Evolutionary conservation across 352 stramenopile species (phyloP).

Genomic region (Pythium rhizo-oryzae): DNA sequence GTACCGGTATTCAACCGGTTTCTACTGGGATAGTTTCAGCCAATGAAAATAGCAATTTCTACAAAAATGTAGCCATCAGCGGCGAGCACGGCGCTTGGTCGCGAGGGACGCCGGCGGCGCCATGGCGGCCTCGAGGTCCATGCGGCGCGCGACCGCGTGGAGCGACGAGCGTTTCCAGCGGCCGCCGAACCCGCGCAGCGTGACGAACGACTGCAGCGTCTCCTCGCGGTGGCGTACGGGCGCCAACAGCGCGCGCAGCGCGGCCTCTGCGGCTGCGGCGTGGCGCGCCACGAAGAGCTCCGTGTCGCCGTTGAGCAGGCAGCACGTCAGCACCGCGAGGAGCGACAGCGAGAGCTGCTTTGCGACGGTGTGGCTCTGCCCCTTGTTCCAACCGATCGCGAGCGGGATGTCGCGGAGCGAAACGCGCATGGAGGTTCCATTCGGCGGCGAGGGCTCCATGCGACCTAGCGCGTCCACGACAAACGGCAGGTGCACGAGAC

Average conservation of each 20-base stretch:
- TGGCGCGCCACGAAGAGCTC: constrained; percentile 13
- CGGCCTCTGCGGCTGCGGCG: background rate
- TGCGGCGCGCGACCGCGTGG: constrained; percentile 8
- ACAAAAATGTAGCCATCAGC: constrained; percentile 6
- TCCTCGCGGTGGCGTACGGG: constrained; percentile 11
- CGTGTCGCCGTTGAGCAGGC: constrained; percentile 19
- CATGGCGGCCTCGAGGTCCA: constrained; percentile 14
- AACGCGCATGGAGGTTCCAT: background rate
- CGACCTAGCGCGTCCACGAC: constrained; percentile 1
- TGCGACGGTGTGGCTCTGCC: background rate
- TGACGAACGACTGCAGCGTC: constrained; percentile 11
- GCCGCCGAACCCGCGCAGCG: background rate
- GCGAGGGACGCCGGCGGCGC: background rate
- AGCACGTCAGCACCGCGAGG: constrained; percentile 6
- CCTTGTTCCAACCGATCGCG: constrained; percentile 10
- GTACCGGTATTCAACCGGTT: constrained; percentile 10
- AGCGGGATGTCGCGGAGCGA: constrained; percentile 1
- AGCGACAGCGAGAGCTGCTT: background rate
- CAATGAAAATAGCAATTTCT: background rate
- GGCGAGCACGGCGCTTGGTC: too few species aligned
- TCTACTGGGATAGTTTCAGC: background rate
- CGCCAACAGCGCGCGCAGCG: constrained; percentile 1
- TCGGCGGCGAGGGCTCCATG: background rate
- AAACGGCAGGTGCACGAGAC: constrained; percentile 15
- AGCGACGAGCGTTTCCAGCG: constrained; percentile 19